Evolutionary conservation across 345 rosid genomes (phyloP).

Genomic region (Triadica sebifera): DNA sequence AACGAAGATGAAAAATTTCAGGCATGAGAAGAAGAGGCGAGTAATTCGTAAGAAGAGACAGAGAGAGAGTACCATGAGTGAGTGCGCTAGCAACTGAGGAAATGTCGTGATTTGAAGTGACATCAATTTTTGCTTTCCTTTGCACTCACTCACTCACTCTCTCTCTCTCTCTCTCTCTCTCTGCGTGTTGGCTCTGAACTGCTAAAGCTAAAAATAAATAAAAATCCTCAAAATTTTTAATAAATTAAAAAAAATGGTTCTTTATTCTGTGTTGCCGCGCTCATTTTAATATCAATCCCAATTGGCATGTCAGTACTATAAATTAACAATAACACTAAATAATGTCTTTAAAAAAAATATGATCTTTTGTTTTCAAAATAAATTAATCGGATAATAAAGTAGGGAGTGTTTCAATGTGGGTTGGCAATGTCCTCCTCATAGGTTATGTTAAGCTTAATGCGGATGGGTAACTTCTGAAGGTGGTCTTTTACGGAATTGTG

Average conservation of each 20-base stretch:
- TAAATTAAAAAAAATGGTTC: slow-evolving; percentile 8
- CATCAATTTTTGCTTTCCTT: slow-evolving; percentile 18
- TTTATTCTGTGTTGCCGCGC: not conserved
- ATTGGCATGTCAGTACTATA: too few relatives aligned
- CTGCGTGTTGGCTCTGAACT: slow-evolving; percentile 4
- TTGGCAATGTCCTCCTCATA: too few relatives aligned
- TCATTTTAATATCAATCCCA: not conserved
- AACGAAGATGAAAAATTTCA: not conserved
- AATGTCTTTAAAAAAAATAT: too few relatives aligned
- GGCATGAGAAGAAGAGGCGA: slow-evolving; percentile 5
- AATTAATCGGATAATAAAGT: too few relatives aligned
- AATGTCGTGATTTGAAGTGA: slow-evolving; percentile 19
- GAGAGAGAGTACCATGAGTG: slow-evolving; percentile 29
- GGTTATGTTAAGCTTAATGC: too few relatives aligned
- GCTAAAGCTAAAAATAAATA: slow-evolving; percentile 8
- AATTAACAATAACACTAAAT: too few relatives aligned
- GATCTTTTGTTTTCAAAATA: too few relatives aligned
- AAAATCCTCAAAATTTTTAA: slow-evolving; percentile 1
- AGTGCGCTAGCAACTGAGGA: slow-evolving; percentile 42
- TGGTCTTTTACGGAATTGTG: too few relatives aligned
- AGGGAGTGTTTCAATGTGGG: too few relatives aligned
- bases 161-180: not conserved
- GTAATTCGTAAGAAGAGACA: not conserved
- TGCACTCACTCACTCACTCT: not conserved
- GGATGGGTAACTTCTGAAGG: too few relatives aligned